A percentile compares a stretch with the other conserved stretches of the same genome.
These are phyloP conservation scores for Zygnema circumcarinatum DNA, from an alignment of 139 green algal species.

Conservation along the genomic window DNA sequence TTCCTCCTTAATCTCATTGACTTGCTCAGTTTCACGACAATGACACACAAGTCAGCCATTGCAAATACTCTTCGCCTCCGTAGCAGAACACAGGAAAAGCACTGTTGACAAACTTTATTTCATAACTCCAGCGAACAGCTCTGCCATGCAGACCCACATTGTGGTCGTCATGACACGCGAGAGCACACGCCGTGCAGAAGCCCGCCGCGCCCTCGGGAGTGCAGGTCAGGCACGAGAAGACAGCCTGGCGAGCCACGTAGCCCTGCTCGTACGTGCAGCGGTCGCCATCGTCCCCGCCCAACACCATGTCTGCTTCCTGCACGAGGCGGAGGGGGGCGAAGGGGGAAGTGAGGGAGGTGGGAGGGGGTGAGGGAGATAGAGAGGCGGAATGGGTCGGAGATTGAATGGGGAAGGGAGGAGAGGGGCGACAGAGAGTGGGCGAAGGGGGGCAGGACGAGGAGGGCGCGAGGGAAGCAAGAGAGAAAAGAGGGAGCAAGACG, in stretches of 20 bases:
- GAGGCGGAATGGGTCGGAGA: neutral
- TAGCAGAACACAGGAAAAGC: too few relatives aligned
- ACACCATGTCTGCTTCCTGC: constrained; percentile 47
- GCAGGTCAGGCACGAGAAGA: constrained; percentile 59
- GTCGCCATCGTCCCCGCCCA: constrained; percentile 53
- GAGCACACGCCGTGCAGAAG: constrained; percentile 51
- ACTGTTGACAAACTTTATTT: too few relatives aligned
- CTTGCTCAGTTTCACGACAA: too few relatives aligned
- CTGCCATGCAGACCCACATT: too few relatives aligned
- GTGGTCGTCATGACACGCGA: constrained; percentile 51
- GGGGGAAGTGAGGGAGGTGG: neutral
- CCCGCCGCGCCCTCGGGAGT: constrained; percentile 37
- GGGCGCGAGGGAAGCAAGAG: neutral
- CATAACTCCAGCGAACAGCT: too few relatives aligned
- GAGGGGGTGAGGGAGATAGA: neutral
- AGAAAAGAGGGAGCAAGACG: neutral
- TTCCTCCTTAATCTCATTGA: too few relatives aligned
- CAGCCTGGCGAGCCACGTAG: constrained; percentile 55
- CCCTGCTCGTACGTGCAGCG: constrained; percentile 51
- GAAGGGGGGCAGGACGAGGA: neutral
- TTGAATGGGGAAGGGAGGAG: neutral
- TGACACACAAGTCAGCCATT: too few relatives aligned
- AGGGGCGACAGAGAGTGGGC: neutral
- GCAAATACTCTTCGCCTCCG: too few relatives aligned
- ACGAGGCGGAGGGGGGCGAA: neutral